Evolutionary conservation across 768 basidiomycete genomes (phyloP).

Genomic region (Epithele typhae): DNA sequence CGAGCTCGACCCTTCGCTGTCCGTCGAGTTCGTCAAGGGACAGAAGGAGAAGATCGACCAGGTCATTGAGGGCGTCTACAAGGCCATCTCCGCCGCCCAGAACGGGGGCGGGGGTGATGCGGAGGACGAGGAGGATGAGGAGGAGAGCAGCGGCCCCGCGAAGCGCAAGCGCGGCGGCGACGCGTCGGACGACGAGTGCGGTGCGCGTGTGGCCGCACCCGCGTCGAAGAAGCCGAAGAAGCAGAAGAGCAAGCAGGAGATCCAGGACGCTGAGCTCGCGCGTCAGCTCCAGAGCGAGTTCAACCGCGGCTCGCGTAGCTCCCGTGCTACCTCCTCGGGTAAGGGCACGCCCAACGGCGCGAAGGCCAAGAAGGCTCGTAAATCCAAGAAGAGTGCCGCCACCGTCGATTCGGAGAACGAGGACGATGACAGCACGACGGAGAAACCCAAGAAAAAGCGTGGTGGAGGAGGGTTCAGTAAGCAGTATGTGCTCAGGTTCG

Average conservation of each 20-base stretch:
- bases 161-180: conserved; percentile 21
- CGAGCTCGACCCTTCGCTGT: conserved; percentile 48
- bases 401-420: conserved; percentile 30
- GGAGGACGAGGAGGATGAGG: conserved; percentile 14
- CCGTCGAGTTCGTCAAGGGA: conserved; percentile 57
- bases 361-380: conserved; percentile 31
- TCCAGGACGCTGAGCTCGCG: conserved; percentile 41
- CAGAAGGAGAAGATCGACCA: conserved; percentile 65
- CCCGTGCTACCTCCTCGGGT: conserved; percentile 22
- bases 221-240: conserved; percentile 19
- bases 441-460: conserved; percentile 33
- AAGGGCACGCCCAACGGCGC: conserved; percentile 29
- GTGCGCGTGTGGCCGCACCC: conserved; percentile 16
- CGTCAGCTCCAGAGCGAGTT: conserved; percentile 39
- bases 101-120: too few relatives aligned
- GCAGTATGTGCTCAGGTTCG: conserved; percentile 69
- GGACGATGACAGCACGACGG: conserved; percentile 33
- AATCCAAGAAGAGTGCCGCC: conserved; percentile 24
- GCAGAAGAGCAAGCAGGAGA: conserved; percentile 19
- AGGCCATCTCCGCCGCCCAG: conserved; percentile 44
- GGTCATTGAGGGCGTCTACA: conserved; percentile 64
- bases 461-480: conserved; percentile 71
- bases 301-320: conserved; percentile 33
- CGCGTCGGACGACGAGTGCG: conserved; percentile 17
- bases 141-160: conserved; percentile 17